These are phyloP conservation scores for Penicillium sp. DNA, from an alignment of 2,329 filamentous ascomycete species.

Conservation along the genomic window DNA sequence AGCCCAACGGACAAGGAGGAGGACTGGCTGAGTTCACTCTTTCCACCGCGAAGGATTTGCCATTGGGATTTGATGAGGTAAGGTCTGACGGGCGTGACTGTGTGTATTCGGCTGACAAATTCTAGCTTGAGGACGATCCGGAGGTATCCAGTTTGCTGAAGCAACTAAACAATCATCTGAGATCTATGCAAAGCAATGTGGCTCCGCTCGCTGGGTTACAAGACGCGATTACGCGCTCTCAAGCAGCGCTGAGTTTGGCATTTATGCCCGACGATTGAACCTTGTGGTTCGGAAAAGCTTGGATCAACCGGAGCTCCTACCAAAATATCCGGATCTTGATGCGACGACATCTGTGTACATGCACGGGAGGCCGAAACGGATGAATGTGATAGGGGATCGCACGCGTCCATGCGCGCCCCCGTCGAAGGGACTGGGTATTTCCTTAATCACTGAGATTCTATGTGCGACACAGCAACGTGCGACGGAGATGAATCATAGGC, in stretches of 20 bases:
- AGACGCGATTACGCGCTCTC: conserved; percentile 44
- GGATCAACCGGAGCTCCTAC: neutral
- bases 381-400: neutral
- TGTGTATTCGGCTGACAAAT: conserved; percentile 1
- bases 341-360: neutral
- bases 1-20: conserved; percentile 20
- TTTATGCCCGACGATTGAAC: conserved; percentile 39
- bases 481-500: neutral
- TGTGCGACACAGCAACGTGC: conserved; percentile 1
- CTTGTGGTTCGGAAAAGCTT: neutral
- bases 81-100: neutral
- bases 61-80: conserved; percentile 42
- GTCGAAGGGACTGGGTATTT: neutral
- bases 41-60: conserved; percentile 29
- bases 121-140: conserved; percentile 44
- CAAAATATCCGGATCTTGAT: neutral
- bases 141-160: conserved; percentile 42
- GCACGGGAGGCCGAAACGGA: neutral
- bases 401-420: neutral
- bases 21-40: conserved; percentile 35
- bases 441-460: neutral
- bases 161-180: conserved; percentile 49
- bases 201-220: conserved; percentile 42
- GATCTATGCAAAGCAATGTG: conserved; percentile 50
- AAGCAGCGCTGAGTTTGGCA: conserved; percentile 40